Base-by-base conservation (phyloP, 192 early-diverging fungal species). In the Entrophospora sp. region DNA sequence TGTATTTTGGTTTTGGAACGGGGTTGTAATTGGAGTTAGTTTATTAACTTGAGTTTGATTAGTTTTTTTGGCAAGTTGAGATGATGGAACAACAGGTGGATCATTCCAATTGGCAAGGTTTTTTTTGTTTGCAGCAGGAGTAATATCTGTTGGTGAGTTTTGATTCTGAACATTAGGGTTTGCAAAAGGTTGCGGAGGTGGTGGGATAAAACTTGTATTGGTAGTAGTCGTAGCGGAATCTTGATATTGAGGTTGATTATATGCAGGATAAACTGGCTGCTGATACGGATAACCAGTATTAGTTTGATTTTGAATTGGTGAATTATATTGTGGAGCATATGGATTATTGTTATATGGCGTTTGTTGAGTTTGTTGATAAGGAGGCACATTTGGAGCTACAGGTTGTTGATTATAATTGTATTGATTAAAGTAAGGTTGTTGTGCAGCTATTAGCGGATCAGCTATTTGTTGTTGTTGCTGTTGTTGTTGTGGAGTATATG, bases 101-200 rank as follows among this genome's bases (percentile, higher is more conserved):
- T 85, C 83, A 60, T 85, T 85, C 81, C 81, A 85, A 52, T 77
- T 78, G 20, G 75, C 67, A 32, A 71, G 62, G 38, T 73, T 67
- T 44, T 77, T 81, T 30, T 74, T 75, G 36, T 72, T 72, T 22
- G 76, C 75, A 10, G 75, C 67, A 51, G 69, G 59, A 30, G 73
- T 34, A 24, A 72, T 74, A 22, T 74, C 61, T 40, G 71, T 61
- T 20, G 69, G 38, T 22, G 58, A 59, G 40, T 76, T 72, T 9
- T 66, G 52, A 36, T 48, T 72, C 48, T 45, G 68, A 67, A 37
- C 57, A 63, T 38, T 73, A 53, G 67, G 68, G 69, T 20, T 49
- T 10, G 20, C 69, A 66, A 74, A 40, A 34, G 70, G 66, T 64
- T 71, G 70, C 25, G 64, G 63, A 35, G 75, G 75, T 24, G 64